Percentiles rank a stretch among this genome's conserved stretches.
Conservation (phyloP, 2,329 filamentous ascomycete species). For the Trichoderma sp. region DNA sequence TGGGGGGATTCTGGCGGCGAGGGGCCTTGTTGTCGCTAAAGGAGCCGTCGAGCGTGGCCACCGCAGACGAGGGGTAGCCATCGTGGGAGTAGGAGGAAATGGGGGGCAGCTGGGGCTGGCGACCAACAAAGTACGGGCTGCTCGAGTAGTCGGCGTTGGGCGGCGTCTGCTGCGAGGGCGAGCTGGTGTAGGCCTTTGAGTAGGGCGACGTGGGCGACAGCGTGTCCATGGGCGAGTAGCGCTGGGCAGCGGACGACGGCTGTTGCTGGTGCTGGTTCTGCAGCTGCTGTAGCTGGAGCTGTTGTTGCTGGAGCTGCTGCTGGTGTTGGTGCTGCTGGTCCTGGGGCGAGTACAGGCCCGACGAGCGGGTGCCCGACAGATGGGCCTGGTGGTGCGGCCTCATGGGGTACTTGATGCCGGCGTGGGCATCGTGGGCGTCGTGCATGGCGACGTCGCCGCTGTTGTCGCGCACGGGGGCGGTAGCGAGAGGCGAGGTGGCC, state of each 20-base stretch:
- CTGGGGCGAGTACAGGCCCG: constrained; percentile 69
- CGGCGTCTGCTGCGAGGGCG: constrained; percentile 71
- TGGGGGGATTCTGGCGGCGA: constrained; percentile 50
- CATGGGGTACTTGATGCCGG: constrained; percentile 81
- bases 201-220: constrained; percentile 80
- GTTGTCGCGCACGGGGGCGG: constrained; percentile 57
- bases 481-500: constrained; percentile 53
- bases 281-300: not conserved
- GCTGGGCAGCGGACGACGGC: constrained; percentile 78
- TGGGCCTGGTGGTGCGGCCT: constrained; percentile 76
- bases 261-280: constrained; percentile 38
- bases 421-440: constrained; percentile 78
- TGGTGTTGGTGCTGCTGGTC: constrained; percentile 32
- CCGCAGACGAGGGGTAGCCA: constrained; percentile 70
- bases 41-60: constrained; percentile 68
- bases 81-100: constrained; percentile 69
- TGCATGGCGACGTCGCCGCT: constrained; percentile 83
- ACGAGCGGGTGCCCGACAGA: constrained; percentile 48
- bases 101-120: constrained; percentile 75
- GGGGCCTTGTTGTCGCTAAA: constrained; percentile 60
- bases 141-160: constrained; percentile 64
- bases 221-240: constrained; percentile 94
- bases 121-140: constrained; percentile 56
- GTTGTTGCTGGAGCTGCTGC: not conserved
- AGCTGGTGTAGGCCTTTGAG: constrained; percentile 56